Percentiles rank a stretch among this genome's conserved stretches.
Evolutionary conservation across 1,284 basidiomycete genomes (phyloP).

Genomic region (Puccinia horiana): DNA sequence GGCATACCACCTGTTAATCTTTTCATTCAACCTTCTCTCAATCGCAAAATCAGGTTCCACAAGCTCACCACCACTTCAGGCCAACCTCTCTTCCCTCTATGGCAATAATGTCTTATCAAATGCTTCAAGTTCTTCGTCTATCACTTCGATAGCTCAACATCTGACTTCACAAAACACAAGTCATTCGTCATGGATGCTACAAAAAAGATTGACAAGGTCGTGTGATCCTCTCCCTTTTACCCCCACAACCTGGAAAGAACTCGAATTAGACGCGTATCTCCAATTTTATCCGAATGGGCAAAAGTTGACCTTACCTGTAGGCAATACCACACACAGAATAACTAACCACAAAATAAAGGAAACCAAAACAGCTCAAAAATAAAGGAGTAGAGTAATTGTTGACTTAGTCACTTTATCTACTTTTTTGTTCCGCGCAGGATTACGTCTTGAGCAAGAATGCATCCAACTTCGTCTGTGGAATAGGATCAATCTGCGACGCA

Average conservation of each 20-base stretch:
- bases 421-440: neutral
- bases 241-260: constrained; percentile 18
- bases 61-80: neutral
- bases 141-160: neutral
- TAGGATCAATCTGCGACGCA: constrained; percentile 4
- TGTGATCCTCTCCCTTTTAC: constrained; percentile 14
- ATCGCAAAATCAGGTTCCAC: neutral
- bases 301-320: constrained; percentile 11
- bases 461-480: constrained; percentile 30
- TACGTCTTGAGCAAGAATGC: constrained; percentile 4
- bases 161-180: neutral
- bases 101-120: neutral
- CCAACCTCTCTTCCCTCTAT: neutral
- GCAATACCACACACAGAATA: neutral
- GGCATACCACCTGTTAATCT: neutral
- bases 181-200: neutral
- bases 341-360: neutral
- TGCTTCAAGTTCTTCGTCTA: neutral
- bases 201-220: neutral
- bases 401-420: neutral
- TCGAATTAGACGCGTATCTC: constrained; percentile 31
- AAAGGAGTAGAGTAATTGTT: neutral
- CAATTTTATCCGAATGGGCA: neutral
- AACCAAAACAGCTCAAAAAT: neutral
- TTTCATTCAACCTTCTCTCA: neutral